Conservation (phyloP, 352 stramenopile genomes). For the Achlya hypogyna region DNA sequence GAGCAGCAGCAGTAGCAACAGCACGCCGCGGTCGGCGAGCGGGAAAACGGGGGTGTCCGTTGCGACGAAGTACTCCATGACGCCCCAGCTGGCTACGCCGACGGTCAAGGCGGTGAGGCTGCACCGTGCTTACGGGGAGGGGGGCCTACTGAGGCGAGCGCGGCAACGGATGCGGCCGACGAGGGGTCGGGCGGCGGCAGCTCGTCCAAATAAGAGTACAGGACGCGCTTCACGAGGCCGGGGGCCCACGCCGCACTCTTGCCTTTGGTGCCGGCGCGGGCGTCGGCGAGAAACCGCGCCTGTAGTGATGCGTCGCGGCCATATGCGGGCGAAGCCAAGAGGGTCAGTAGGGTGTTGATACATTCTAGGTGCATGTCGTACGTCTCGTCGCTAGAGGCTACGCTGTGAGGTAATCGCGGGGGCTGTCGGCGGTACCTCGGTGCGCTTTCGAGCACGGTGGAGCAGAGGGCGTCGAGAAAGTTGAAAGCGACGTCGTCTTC, state of each 20-base stretch:
- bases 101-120: conserved; percentile 46
- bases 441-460: conserved; percentile 41
- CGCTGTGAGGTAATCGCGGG: neutral
- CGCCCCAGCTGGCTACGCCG: neutral
- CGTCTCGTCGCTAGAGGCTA: conserved; percentile 29
- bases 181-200: conserved; percentile 49
- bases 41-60: conserved; percentile 41
- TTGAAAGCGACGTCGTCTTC: conserved; percentile 50
- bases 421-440: conserved; percentile 58
- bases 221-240: conserved; percentile 40
- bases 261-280: conserved; percentile 23
- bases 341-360: conserved; percentile 57
- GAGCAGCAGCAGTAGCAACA: conserved; percentile 60
- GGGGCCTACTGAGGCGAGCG: conserved; percentile 31
- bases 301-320: conserved; percentile 52
- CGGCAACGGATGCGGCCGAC: conserved; percentile 45
- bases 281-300: conserved; percentile 44
- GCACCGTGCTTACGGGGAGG: neutral
- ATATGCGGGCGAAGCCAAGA: conserved; percentile 54
- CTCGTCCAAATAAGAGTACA: conserved; percentile 55
- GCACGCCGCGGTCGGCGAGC: conserved; percentile 51
- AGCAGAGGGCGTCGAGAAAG: conserved; percentile 61
- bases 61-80: conserved; percentile 41
- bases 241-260: conserved; percentile 44
- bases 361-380: conserved; percentile 73